Base-by-base conservation (phyloP, 345 rosid species). In the Salix caprea region DNA sequence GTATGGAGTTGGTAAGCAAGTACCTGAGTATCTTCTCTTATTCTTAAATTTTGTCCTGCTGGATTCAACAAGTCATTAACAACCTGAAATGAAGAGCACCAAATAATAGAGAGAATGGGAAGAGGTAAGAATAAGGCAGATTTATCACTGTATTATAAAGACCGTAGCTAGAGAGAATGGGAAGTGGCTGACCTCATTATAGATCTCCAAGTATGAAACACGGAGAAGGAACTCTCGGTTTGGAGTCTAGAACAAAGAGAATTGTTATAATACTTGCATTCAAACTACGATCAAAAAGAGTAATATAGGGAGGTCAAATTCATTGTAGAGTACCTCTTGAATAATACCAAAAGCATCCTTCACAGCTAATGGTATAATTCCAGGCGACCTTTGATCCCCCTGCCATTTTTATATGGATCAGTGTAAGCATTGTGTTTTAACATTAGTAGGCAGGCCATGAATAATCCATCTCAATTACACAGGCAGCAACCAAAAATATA, bases 331-430 rank as follows among this genome's bases (percentile, higher is more conserved):
- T 87, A 96, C 99, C 98, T 96, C 99, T 86, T 96, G 98, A 83
- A 96, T 96, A 76, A 96, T 92, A 78, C 94, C 88, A 88, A 96
- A 96, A 80, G 90, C 97, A 84, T 96, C 99, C 84, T 96, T 96
- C 81, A 96, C 98, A 26, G 99, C 98, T 74, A 96, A 76, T 5
- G 99, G 97, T 82, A 93, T 96, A 61, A 92, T 93, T 77, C 99
- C 99, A 69, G 99, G 99, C 73, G 99, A 96, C 88, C 99, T 96
- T 82, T 96, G 99, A 89, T 93, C 98, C 83, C 99, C 99, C 99
- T 96, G 95, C 77, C 86, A 88, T 83, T 58, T 13, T 81, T 69
- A 36, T 56, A 50, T 52, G 60, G 23, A 64, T 37, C 44, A 56
- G 69, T 37, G 54, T 75, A 73, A 78, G 79, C 60, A 70, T 34